A percentile compares a stretch with the other conserved stretches of the same genome.
Evolutionary conservation across 345 rosid species (phyloP).

Genomic region (Boechera divaricarpa): DNA sequence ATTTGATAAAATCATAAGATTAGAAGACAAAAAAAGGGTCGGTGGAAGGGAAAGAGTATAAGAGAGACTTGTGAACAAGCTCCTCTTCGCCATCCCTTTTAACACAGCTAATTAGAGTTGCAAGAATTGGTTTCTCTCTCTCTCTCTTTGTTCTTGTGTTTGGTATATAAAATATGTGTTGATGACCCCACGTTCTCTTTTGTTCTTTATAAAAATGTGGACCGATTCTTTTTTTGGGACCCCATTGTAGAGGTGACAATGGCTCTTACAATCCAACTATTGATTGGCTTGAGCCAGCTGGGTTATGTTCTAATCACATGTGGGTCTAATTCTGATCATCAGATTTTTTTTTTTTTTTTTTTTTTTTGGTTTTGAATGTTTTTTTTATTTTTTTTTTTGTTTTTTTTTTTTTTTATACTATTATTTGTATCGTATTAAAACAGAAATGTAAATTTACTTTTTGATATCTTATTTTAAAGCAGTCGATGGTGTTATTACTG

Average conservation of each 20-base stretch:
- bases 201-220: constrained; percentile 47
- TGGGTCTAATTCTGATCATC: constrained; percentile 33
- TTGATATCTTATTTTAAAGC: constrained; percentile 7
- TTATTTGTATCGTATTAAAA: neutral
- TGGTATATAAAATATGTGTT: constrained; percentile 29
- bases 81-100: constrained; percentile 30
- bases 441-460: neutral
- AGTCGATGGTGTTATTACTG: constrained; percentile 17
- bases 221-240: constrained; percentile 40
- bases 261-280: constrained; percentile 34
- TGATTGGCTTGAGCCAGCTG: constrained; percentile 40
- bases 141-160: constrained; percentile 29
- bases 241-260: constrained; percentile 40
- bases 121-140: constrained; percentile 15
- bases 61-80: constrained; percentile 39
- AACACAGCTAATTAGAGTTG: constrained; percentile 42
- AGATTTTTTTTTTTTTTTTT: constrained; percentile 1
- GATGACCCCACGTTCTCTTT: constrained; percentile 37
- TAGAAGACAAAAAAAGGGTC: neutral
- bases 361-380: neutral
- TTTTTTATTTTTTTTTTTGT: neutral
- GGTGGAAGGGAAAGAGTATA: neutral
- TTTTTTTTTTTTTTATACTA: neutral
- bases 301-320: constrained; percentile 42
- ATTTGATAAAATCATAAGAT: neutral